Base-by-base conservation (phyloP, 495 filamentous ascomycete genomes). In the Hypoxylon perforatum region DNA sequence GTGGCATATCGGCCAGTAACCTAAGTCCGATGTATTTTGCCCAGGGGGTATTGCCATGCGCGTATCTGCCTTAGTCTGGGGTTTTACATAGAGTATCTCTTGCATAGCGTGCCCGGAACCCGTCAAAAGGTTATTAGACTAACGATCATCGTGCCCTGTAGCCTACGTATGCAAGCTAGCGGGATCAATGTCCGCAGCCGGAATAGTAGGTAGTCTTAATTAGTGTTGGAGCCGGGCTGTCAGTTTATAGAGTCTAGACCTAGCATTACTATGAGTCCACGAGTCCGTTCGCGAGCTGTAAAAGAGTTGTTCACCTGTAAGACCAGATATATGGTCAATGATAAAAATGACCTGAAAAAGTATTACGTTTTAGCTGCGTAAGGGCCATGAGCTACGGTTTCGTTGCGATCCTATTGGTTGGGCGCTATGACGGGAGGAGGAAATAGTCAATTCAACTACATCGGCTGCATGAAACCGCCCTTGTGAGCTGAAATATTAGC, bases 171-270 rank as follows among this genome's bases (percentile, higher is more conserved):
- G 46, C 61, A 35, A 30, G n/a, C 57, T 67, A 69, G 57, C 66
- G 61, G 61, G 39, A 41, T 53, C 57, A 47, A 25, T 57, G 36
- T 57, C 66, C 66, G 66, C 66, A 69, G 61, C 51, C 57, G 56
- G 39, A 18, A 46, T 59, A 49, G 50, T 56, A 51, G 44, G 50
- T 56, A 51, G 44, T 14, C 10, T 51, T 17, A 50, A n/a, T 25
- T 49, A 58, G 47, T 46, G 46, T 21, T 64, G 9, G 38, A 48
- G 25, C 42, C 28, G 21, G 10, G 58, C 25, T 1, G 38, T 53
- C 49, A 53, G 28, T 9, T 18, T 45, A 36, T 39, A 46, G 8
- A 49, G 60, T 56, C 50, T 63, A 42, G 60, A 50, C 44, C 45
- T 23, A 22, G 3, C 23, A 17, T 14, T 44, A 18, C 41, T 17